Evolutionary conservation across 352 stramenopile species (phyloP), one percentile per base, ranked within the genome.

Genomic region (Globisporangium lucens): DNA sequence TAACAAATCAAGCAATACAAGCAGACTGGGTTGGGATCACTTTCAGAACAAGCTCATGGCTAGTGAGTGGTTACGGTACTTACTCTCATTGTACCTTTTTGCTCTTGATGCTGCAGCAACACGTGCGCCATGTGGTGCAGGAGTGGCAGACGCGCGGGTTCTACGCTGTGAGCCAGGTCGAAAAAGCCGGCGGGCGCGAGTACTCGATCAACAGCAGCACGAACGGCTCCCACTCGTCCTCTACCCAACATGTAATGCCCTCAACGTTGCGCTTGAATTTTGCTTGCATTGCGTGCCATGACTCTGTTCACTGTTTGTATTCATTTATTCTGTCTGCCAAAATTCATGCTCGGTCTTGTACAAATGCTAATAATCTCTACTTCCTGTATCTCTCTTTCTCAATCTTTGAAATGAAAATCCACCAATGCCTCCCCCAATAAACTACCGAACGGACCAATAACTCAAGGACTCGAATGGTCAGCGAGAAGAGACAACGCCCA

Each of bases 111-210:
- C 7, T 36, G 24, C 33, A 93, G 78, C 66, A 74, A 10, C 88
- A 87, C 13, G 85, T 87, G 27, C 74, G 72, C 6, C 82, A 90
- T 56, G 83, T 95, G 61, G 75, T 95, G 56, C 72, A 90, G 41
- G 87, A 95, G 69, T 95, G 87, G 87, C 77, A 90, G 56, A 80
- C 85, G 51, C 78, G 85, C 33, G 83, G 79, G 3, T 81, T 91
- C 68, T 95, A 92, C 67, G 82, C 79, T n/a, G 20, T 68, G 2
- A 72, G 75, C 30, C 69, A 89, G 46, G 86, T 95, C 58, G 77
- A 91, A 74, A 70, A 88, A 41, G 82, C 76, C 20, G 87, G 87
- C 13, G 87, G 85, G 52, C 59, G 66, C 33, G 60, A 72, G 5
- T 85, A 72, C 47, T 77, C 69, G 0, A 47, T 82, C 29, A 73